Percentiles rank a stretch among this genome's conserved stretches.
These are phyloP conservation scores for Cordia subcordata DNA, from an alignment of 257 asterid species.

Conservation along the genomic window DNA sequence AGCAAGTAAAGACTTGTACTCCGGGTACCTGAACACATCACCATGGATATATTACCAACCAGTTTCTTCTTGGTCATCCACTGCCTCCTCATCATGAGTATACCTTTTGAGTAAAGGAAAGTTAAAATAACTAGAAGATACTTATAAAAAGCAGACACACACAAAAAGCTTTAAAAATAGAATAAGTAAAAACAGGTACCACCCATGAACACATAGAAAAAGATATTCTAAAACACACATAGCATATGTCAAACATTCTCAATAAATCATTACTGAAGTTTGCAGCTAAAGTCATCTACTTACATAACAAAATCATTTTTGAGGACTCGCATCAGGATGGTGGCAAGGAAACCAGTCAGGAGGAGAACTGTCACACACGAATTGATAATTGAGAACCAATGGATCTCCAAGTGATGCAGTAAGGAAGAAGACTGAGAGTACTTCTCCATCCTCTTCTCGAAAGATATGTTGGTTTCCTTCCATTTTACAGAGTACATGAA, in stretches of 20 bases:
- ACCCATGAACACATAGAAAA: too few relatives aligned
- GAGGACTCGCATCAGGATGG: slow-evolving; percentile 30
- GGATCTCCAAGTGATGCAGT: slow-evolving; percentile 31
- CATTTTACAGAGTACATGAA: slow-evolving; percentile 31
- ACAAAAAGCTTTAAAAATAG: not conserved
- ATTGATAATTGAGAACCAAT: slow-evolving; percentile 32
- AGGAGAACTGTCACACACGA: slow-evolving; percentile 32
- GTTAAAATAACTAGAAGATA: not conserved
- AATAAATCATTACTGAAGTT: not conserved
- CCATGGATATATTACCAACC: slow-evolving; percentile 37
- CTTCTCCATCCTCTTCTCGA: slow-evolving; percentile 36
- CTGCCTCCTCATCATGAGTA: slow-evolving; percentile 32
- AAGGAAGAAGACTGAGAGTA: slow-evolving; percentile 27
- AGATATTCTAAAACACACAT: not conserved
- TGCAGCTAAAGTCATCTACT: not conserved
- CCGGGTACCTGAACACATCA: slow-evolving; percentile 31
- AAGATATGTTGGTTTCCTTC: slow-evolving; percentile 25
- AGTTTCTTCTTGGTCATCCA: slow-evolving; percentile 34
- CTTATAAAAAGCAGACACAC: not conserved
- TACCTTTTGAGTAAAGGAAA: slow-evolving; percentile 12
- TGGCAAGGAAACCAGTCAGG: slow-evolving; percentile 31
- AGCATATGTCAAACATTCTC: not conserved
- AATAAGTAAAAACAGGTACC: too few relatives aligned
- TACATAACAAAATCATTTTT: slow-evolving; percentile 32
- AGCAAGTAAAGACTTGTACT: slow-evolving; percentile 26